Evolutionary conservation across 331 rosid genomes (phyloP), one percentile per base, ranked within the genome.

Genomic region (Cucumis variabilis): DNA sequence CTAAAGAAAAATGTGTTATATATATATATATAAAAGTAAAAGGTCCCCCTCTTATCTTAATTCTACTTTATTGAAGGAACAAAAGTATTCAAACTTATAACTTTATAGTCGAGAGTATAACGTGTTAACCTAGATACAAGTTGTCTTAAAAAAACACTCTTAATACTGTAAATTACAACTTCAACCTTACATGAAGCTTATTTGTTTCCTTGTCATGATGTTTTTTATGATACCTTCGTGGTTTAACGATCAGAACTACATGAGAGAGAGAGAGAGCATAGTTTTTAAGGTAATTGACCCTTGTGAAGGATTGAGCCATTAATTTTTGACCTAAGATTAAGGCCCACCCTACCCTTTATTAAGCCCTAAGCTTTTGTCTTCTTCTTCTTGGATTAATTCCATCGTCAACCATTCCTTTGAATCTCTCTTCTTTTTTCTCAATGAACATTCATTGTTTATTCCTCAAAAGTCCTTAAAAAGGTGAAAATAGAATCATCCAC

Each of bases 401-500:
- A 30, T 66, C 30, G 77, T 71, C 77, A 71, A 71, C 77, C 77
- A 71, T 71, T 71, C 77, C 77, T 30, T 71, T 71, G 48, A 33
- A 71, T 16, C 41, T 70, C 75, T 70, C 75, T 28, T 37, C 44
- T 44, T 44, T 16, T 70, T 14, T 69, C 20, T 25, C 19, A 11
- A 24, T 24, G 16, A 24, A 68, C 8, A 66, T 66, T 66, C 71
- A 66, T 66, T 66, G 65, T 7, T 23, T 15, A n/a, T 11, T 66
- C 4, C 28, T 7, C 71, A 66, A 66, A 66, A 66, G 13, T 66
- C 13, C 50, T 5, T 72, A 2, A 19, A 20, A 73, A 73, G 20
- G 16, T 73, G 55, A 73, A 37, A 37, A 30, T 16, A 71, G 16
- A 37, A 73, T 4, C 50, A 9, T 41, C 80, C 53, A 73, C 77